phyloP scores from a whole-genome alignment of 306 rosid species.

The Trifolium fragiferum region DNA sequence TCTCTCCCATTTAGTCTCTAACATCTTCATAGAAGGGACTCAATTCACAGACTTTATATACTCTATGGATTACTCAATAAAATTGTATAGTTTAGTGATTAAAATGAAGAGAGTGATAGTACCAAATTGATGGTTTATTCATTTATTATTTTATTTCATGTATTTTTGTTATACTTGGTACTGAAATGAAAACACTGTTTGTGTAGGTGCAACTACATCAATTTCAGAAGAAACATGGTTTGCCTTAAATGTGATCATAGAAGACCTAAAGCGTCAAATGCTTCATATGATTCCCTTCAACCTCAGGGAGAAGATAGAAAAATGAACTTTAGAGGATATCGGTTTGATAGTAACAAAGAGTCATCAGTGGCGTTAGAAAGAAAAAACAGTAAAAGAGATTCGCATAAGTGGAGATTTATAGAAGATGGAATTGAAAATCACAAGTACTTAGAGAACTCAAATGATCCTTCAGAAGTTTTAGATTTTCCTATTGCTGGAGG shows the following conservation, averaged over 20 bases:
- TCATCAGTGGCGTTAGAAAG: conserved; percentile 27
- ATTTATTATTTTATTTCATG: conserved; percentile 13
- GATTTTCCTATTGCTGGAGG: conserved; percentile 69
- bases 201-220: conserved; percentile 80
- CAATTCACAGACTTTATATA: too few species aligned
- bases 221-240: conserved; percentile 84
- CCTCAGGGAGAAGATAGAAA: conserved; percentile 43
- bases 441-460: conserved; percentile 30
- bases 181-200: conserved; percentile 28
- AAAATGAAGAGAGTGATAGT: too few species aligned
- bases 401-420: conserved; percentile 59
- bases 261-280: conserved; percentile 57
- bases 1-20: too few species aligned
- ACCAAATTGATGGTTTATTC: too few species aligned
- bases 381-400: conserved; percentile 37
- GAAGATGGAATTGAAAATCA: conserved; percentile 49
- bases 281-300: conserved; percentile 49
- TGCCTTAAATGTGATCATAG: conserved; percentile 84
- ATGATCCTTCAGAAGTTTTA: conserved; percentile 41
- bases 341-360: conserved; percentile 34
- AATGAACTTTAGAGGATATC: conserved; percentile 6
- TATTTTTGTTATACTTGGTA: background rate
- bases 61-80: too few species aligned
- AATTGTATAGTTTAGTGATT: too few species aligned
- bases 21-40: too few species aligned